Conservation (phyloP, 139 green algal genomes). For the Edaphochlamys debaryana region DNA sequence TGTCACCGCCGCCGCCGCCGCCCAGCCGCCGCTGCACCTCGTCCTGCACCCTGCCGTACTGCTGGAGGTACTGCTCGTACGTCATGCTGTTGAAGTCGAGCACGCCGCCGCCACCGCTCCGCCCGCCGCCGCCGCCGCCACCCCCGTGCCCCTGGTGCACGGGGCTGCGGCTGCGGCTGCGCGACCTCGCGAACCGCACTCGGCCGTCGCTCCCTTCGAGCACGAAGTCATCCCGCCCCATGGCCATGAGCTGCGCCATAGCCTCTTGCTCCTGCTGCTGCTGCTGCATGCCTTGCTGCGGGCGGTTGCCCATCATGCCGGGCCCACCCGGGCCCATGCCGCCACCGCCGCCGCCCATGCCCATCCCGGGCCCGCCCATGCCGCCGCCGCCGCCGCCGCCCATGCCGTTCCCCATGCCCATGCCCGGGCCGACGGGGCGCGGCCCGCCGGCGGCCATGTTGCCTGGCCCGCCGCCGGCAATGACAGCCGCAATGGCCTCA, state of each 20-base stretch:
- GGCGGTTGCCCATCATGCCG: background rate
- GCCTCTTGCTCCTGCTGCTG: background rate
- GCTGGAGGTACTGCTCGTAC: slow-evolving; percentile 65
- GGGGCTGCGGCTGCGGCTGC: slow-evolving; percentile 12
- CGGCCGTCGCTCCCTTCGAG: slow-evolving; percentile 37
- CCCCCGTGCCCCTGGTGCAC: slow-evolving; percentile 15
- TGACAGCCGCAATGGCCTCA: slow-evolving; percentile 6
- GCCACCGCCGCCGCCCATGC: background rate
- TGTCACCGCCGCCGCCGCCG: background rate
- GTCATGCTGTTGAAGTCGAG: slow-evolving; percentile 58
- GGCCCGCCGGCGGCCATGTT: background rate
- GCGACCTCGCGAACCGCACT: background rate
- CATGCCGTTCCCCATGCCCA: background rate
- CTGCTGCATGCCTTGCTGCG: background rate
- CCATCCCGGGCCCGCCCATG: background rate
- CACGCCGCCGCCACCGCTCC: background rate
- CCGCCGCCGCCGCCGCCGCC: background rate
- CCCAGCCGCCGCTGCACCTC: slow-evolving; percentile 9
- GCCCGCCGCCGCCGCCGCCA: background rate
- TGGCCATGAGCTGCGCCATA: background rate
- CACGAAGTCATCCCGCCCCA: slow-evolving; percentile 25
- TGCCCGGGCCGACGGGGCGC: background rate
- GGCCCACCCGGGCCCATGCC: too few relatives aligned
- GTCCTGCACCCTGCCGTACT: slow-evolving; percentile 54
- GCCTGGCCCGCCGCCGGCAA: background rate